A percentile compares a stretch with the other conserved stretches of the same genome.
These are phyloP conservation scores for Williopsis jadinii DNA, from an alignment of 1,139 yeast genomes.

Conservation along the genomic window DNA sequence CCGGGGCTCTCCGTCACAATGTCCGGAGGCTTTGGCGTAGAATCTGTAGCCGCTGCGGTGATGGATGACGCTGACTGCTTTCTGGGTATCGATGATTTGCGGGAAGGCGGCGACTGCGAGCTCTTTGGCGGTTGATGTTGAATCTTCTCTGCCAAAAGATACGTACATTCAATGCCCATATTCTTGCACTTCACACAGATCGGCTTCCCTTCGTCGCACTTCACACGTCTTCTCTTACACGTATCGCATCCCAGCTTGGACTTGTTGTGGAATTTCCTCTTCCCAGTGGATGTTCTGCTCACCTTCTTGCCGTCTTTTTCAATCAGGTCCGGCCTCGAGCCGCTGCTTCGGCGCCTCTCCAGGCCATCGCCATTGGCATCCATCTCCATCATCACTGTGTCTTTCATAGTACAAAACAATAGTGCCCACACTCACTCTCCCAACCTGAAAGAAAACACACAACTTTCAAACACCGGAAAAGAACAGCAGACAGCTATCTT, in stretches of 20 bases:
- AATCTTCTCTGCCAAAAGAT: conserved; percentile 23
- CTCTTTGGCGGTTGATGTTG: not conserved
- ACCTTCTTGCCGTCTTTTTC: conserved; percentile 32
- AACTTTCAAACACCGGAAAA: too few relatives aligned
- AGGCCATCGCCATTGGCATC: not conserved
- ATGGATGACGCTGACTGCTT: too few relatives aligned
- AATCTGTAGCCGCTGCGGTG: too few relatives aligned
- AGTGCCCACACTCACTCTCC: too few relatives aligned
- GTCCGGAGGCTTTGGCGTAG: too few relatives aligned
- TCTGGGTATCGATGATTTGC: too few relatives aligned
- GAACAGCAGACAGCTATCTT: too few relatives aligned
- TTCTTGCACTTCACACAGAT: conserved; percentile 70
- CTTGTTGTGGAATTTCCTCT: conserved; percentile 74
- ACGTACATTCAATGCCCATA: conserved; percentile 71
- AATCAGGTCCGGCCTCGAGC: conserved; percentile 21
- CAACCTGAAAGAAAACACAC: too few relatives aligned
- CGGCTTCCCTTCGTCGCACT: conserved; percentile 87
- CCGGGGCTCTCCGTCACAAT: too few relatives aligned
- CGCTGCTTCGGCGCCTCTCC: conserved; percentile 13
- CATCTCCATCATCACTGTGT: not conserved
- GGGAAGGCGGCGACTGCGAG: too few relatives aligned
- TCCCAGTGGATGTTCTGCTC: conserved; percentile 36
- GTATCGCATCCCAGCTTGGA: conserved; percentile 85
- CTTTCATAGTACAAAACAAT: too few relatives aligned
- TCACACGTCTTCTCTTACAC: conserved; percentile 82